Base-by-base conservation (phyloP, 371 early-diverging fungal genomes). In the Chytridium lagenaria region DNA sequence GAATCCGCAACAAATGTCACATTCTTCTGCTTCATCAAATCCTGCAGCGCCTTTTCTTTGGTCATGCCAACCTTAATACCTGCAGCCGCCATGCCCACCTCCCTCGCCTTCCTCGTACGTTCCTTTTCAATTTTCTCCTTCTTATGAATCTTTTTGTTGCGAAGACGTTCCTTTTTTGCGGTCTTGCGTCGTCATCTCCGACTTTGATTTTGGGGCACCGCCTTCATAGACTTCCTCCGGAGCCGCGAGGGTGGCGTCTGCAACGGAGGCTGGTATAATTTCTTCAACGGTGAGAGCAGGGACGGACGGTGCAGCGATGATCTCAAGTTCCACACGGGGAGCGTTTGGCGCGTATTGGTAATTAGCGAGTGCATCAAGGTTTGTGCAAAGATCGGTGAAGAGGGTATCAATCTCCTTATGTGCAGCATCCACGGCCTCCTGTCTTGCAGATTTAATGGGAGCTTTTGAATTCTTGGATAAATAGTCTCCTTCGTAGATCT, bases 201-300 rank as follows among this genome's bases (percentile, higher is more conserved):
- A 68, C 33, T 74, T 66, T 33, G 83, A 77, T 71, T 88, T 90
- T 37, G 75, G 82, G 63, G 85, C 85, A 57, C 87, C 85, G 83
- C 92, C 93, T 12, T 88, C 90, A 74, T 89, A 94, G 0, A 96
- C 89, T 85, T 98, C 98, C 78, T 95, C 90, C 30, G 98, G 97
- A 15, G 97, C 95, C 63, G 93, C 84, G 50, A 93, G 83, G 1
- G 89, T 89, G 1, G 93, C 93, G 74, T 92, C 91, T 12, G 93
- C 90, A 31, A 95, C 94, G 73, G 89, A 86, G 34, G 94, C 89
- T 12, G 98, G 98, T 64, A 93, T 92, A 33, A 93, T 92, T 80
- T 98, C 98, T 83, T 98, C 98, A 91, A 97, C 92, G 59, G 90
- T 85, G 73, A 98, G 90, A 1, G 98, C 94, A 5, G 98, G 92